Evolutionary conservation across 1,284 basidiomycete genomes (phyloP).

Genomic region (Porodaedalea pini): DNA sequence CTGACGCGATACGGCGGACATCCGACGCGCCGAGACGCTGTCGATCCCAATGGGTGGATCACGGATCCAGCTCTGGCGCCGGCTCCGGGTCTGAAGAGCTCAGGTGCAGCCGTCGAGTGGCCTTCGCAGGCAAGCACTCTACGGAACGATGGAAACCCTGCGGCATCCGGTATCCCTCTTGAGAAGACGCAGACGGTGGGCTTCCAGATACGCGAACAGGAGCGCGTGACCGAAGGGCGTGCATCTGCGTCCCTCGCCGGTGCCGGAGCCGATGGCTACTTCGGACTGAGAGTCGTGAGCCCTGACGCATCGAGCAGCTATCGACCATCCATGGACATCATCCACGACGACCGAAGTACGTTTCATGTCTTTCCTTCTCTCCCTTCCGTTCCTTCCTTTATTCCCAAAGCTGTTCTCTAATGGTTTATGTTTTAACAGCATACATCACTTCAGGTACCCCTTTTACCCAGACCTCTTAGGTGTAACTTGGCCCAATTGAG

Average conservation of each 20-base stretch:
- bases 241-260: background rate
- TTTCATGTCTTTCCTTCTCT: background rate
- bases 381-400: background rate
- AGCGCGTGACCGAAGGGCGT: background rate
- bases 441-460: background rate
- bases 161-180: background rate
- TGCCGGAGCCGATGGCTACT: background rate
- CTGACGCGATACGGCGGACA: slow-evolving; percentile 84
- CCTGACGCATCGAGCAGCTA: background rate
- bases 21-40: slow-evolving; percentile 68
- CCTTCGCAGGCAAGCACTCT: background rate
- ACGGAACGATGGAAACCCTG: background rate
- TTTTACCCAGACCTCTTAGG: too few species aligned
- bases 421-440: too few species aligned
- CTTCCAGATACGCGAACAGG: too few species aligned
- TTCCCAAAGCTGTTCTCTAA: too few species aligned
- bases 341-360: slow-evolving; percentile 4
- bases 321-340: background rate
- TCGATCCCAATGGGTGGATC: slow-evolving; percentile 80
- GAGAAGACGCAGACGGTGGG: too few species aligned
- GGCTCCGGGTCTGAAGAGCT: background rate
- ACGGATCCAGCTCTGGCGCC: slow-evolving; percentile 36
- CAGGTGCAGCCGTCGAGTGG: background rate
- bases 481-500: too few species aligned
- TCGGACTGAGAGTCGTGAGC: background rate